Evolutionary conservation across 495 filamentous ascomycete genomes (phyloP), one percentile per base, ranked within the genome.

Genomic region (Tuber brumale): DNA sequence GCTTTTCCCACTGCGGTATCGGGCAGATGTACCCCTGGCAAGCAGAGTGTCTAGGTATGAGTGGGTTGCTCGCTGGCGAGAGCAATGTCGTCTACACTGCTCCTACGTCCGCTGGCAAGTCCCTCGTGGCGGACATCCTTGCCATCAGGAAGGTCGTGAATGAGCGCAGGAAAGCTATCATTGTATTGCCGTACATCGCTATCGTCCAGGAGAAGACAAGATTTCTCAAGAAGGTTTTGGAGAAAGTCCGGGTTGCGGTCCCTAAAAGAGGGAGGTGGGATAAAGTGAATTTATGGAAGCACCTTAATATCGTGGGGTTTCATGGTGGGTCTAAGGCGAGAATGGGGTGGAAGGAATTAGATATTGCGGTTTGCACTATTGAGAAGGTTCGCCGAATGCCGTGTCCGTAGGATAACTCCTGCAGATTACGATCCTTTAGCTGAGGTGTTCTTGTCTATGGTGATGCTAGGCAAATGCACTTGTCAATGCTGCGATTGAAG

Each of bases 71-170:
- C 3, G 78, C 84, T 18, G 92, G 92, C 31, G 85, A 89, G 70
- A 88, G 86, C 69, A 93, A 94, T 77, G 83, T 95, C 27, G 90
- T 95, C 46, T 95, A 95, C 82, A 92, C 90, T 14, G 93, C 93
- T n/a, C 93, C 93, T 14, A 94, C 92, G 1, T 92, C 92, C 8
- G 92, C 92, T 48, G 93, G 93, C 41, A 95, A 94, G 84, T 92
- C 91, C 27, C 87, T 94, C 16, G 81, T 83, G 7, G 79, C 81
- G 16, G 81, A 83, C 85, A 84, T 94, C 6, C 84, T 94, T 39
- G 90, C 93, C 88, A 85, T 94, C 66, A 93, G 91, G 81, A 87
- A 88, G 70, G 86, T 95, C 16, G 85, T 94, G 44, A 89, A 90
- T 48, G 87, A 90, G 69, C 85, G 86, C 19, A 87, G 88, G 74